These are phyloP conservation scores for Boletus reticulatus DNA, from an alignment of 768 basidiomycete species.

Conservation along the genomic window DNA sequence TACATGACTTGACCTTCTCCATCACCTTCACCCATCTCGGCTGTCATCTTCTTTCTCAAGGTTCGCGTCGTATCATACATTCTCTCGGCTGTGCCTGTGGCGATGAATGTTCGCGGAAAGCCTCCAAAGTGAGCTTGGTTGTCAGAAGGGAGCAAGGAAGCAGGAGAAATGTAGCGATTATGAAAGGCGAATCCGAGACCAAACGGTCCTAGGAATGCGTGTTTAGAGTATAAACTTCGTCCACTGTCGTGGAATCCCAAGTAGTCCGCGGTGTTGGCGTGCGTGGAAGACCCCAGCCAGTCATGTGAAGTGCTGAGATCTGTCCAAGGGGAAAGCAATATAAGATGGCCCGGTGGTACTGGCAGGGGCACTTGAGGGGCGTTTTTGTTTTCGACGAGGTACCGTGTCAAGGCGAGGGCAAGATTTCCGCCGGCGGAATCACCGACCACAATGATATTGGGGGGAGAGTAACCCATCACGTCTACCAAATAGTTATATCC, in stretches of 20 bases:
- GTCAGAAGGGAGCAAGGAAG: constrained; percentile 38
- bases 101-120: constrained; percentile 62
- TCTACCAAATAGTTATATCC: constrained; percentile 72
- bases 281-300: constrained; percentile 37
- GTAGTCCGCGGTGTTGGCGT: constrained; percentile 35
- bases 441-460: constrained; percentile 63
- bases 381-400: constrained; percentile 50
- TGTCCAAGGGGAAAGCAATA: constrained; percentile 57
- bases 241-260: constrained; percentile 7
- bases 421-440: constrained; percentile 82
- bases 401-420: constrained; percentile 58
- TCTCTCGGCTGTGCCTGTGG: constrained; percentile 55
- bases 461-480: constrained; percentile 51
- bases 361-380: constrained; percentile 34
- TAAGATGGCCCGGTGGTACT: constrained; percentile 43
- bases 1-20: constrained; percentile 41
- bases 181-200: constrained; percentile 42
- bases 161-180: constrained; percentile 61
- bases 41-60: constrained; percentile 46
- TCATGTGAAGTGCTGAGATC: constrained; percentile 44
- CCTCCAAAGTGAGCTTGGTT: constrained; percentile 44
- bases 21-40: constrained; percentile 41
- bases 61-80: constrained; percentile 51
- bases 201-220: constrained; percentile 48
- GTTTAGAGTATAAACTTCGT: constrained; percentile 32